Conservation (phyloP, 352 stramenopile genomes). For the Globisporangium viniferum region DNA sequence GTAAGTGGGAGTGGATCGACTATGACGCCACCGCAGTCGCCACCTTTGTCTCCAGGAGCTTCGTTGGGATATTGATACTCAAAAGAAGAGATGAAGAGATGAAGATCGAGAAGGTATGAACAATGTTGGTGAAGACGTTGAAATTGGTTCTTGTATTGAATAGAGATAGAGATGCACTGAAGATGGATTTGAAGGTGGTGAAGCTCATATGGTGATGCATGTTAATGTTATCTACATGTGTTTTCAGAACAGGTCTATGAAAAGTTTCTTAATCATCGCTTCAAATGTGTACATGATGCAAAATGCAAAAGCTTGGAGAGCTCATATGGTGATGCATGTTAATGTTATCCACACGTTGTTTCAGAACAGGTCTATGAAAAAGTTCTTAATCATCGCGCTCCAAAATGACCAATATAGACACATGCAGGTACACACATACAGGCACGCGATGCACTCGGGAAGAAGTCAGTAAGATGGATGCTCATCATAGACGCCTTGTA, state of each 20-base stretch:
- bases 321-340: conserved; percentile 92
- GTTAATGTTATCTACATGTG: conserved; percentile 76
- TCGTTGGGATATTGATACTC: neutral
- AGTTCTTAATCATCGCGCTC: conserved; percentile 80
- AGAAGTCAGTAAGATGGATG: conserved; percentile 53
- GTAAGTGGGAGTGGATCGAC: neutral
- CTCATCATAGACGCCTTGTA: conserved; percentile 71
- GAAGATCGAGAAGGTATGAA: neutral
- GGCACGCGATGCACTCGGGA: neutral
- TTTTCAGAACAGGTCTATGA: conserved; percentile 90
- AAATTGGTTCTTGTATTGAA: neutral
- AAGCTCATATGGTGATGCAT: conserved; percentile 91
- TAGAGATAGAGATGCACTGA: neutral
- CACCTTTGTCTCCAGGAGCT: conserved; percentile 1
- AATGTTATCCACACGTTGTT: conserved; percentile 69
- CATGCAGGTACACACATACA: neutral
- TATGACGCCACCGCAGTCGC: neutral
- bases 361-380: conserved; percentile 90
- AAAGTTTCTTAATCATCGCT: conserved; percentile 77
- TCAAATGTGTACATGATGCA: conserved; percentile 8
- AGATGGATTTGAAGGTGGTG: neutral
- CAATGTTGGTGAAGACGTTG: neutral
- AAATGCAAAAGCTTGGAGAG: conserved; percentile 16
- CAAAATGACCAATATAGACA: conserved; percentile 9
- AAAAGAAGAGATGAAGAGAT: neutral